Conservation (phyloP, 257 asterid genomes). For the Prunella vulgaris region DNA sequence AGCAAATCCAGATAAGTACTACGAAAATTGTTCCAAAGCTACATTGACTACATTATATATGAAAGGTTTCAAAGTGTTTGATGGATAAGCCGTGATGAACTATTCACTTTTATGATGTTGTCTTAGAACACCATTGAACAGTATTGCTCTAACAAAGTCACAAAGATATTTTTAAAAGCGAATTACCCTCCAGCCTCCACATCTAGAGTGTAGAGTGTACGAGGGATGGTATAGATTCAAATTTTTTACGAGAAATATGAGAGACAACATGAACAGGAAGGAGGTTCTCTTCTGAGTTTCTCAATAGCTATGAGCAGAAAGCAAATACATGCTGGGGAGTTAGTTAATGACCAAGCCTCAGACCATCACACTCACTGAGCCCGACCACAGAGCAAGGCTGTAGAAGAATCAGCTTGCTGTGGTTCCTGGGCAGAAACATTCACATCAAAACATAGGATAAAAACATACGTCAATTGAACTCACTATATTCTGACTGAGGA, state of each 20-base stretch:
- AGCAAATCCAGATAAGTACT: background rate
- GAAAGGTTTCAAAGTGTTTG: too few species aligned
- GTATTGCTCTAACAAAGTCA: constrained; percentile 22
- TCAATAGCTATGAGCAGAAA: background rate
- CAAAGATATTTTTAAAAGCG: constrained; percentile 12
- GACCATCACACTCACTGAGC: too few species aligned
- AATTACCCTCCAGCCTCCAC: background rate
- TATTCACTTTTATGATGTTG: constrained; percentile 23
- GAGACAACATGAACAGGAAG: constrained; percentile 43
- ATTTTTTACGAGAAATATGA: constrained; percentile 50
- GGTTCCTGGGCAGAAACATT: constrained; percentile 30
- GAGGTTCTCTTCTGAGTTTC: constrained; percentile 36
- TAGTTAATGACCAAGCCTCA: constrained; percentile 5
- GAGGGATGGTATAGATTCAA: constrained; percentile 15
- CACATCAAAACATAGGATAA: constrained; percentile 24
- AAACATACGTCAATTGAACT: constrained; percentile 15
- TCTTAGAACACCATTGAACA: constrained; percentile 26
- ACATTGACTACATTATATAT: too few species aligned
- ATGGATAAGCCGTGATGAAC: constrained; percentile 9
- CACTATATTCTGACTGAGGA: constrained; percentile 18
- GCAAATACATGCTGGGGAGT: background rate
- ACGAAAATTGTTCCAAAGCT: too few species aligned
- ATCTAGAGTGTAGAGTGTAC: background rate
- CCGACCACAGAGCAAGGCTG: constrained; percentile 34
- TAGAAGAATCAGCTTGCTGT: constrained; percentile 38